A percentile compares a stretch with the other conserved stretches of the same genome.
Conservation (phyloP, 1,284 basidiomycete species). For the Tetrapyrgos nigripes region DNA sequence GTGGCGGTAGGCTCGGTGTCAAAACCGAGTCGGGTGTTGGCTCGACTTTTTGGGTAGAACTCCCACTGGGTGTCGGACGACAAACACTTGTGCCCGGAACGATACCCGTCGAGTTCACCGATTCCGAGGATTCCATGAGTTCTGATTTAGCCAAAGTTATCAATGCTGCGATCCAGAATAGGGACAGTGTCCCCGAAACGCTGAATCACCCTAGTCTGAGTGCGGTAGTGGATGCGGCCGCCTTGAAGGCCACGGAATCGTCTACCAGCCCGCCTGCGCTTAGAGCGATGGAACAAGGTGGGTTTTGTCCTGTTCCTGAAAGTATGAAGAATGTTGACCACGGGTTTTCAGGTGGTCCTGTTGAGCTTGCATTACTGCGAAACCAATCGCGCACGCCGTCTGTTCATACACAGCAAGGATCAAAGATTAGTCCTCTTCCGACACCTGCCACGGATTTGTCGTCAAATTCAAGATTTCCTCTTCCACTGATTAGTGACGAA, state of each 20-base stretch:
- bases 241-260: conserved; percentile 15
- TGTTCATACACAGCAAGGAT: conserved; percentile 8
- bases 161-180: conserved; percentile 4
- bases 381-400: conserved; percentile 10
- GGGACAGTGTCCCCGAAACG: neutral
- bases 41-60: conserved; percentile 83
- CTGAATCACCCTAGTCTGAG: conserved; percentile 6
- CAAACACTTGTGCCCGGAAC: conserved; percentile 13
- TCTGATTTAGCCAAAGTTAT: conserved; percentile 16
- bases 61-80: conserved; percentile 57
- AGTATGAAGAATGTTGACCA: neutral
- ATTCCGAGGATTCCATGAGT: conserved; percentile 10
- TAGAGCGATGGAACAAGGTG: conserved; percentile 18
- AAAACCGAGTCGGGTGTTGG: conserved; percentile 65
- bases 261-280: conserved; percentile 8
- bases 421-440: conserved; percentile 7
- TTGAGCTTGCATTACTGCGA: conserved; percentile 9
- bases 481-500: no score
- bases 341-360: conserved; percentile 9
- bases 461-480: neutral
- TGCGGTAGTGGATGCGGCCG: conserved; percentile 14
- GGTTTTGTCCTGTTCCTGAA: neutral
- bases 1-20: conserved; percentile 77
- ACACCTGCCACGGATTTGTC: conserved; percentile 4
- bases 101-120: neutral